Percentiles rank a stretch among this genome's conserved stretches.
These are phyloP conservation scores for Kregervanrija fluxuum DNA, from an alignment of 805 yeast genomes.

Conservation along the genomic window DNA sequence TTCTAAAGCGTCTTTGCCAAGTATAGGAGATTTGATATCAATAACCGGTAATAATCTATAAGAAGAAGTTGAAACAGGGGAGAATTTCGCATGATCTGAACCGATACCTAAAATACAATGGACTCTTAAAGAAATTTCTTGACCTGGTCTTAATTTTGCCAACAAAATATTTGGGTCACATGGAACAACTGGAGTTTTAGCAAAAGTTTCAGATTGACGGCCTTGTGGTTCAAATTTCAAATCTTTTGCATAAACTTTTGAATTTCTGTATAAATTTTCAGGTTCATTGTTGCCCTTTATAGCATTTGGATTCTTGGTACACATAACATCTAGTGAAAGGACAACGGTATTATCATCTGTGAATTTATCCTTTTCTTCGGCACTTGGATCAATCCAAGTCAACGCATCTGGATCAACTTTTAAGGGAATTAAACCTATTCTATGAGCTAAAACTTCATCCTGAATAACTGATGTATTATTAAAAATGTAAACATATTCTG, in stretches of 20 bases:
- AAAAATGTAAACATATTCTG: constrained; percentile 83
- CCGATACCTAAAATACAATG: constrained; percentile 87
- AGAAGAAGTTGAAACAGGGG: constrained; percentile 96
- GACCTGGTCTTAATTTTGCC: constrained; percentile 94
- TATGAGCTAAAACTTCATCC: constrained; percentile 93
- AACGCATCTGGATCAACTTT: constrained; percentile 85
- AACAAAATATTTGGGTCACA: constrained; percentile 83
- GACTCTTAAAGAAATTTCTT: constrained; percentile 83
- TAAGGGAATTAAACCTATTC: constrained; percentile 89
- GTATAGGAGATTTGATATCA: constrained; percentile 65
- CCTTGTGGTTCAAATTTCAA: constrained; percentile 90
- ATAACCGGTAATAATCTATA: constrained; percentile 89
- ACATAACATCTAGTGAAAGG: constrained; percentile 68
- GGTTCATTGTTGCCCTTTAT: constrained; percentile 75
- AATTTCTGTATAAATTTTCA: constrained; percentile 71
- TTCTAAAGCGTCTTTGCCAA: constrained; percentile 66
- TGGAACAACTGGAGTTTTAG: constrained; percentile 60
- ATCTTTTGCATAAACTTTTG: constrained; percentile 84
- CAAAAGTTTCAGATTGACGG: constrained; percentile 66
- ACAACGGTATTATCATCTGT: constrained; percentile 89
- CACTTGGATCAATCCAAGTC: constrained; percentile 67
- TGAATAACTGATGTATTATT: constrained; percentile 96
- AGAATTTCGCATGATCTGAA: constrained; percentile 92
- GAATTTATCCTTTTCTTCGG: constrained; percentile 61
- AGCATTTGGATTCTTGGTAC: constrained; percentile 82